A percentile compares a stretch with the other conserved stretches of the same genome.
These are phyloP conservation scores for Pachyrhizus erosus DNA, from an alignment of 306 rosid species.

Conservation along the genomic window DNA sequence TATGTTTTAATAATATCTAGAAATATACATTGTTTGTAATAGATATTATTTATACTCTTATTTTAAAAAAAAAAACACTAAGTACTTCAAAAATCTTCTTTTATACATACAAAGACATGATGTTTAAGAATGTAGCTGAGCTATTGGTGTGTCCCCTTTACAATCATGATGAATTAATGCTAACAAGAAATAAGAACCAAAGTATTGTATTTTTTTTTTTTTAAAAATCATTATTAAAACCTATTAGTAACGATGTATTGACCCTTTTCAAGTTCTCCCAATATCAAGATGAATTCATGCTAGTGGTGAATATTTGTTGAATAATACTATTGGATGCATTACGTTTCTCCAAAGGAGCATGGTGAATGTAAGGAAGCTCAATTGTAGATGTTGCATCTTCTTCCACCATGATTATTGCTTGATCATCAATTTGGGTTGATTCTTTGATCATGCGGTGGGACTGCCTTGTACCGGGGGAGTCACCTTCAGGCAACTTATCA, in stretches of 20 bases:
- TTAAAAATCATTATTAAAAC: not conserved
- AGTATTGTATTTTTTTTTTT: not conserved
- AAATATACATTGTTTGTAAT: too few species aligned
- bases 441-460: slow-evolving; percentile 41
- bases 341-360: slow-evolving; percentile 34
- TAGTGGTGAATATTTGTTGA: slow-evolving; percentile 18
- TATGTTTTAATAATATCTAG: too few species aligned
- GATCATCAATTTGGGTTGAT: slow-evolving; percentile 48
- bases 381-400: slow-evolving; percentile 41
- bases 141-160: not conserved
- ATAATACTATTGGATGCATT: slow-evolving; percentile 14
- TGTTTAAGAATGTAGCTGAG: not conserved
- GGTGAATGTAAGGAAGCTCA: slow-evolving; percentile 41
- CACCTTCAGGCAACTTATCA: slow-evolving; percentile 36
- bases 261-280: not conserved
- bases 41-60: too few species aligned
- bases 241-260: slow-evolving; percentile 6
- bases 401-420: slow-evolving; percentile 42
- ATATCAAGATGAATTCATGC: slow-evolving; percentile 22
- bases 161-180: not conserved
- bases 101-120: too few species aligned
- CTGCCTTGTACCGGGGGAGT: not conserved
- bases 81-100: too few species aligned
- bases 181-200: slow-evolving; percentile 12
- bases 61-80: too few species aligned